Base-by-base conservation (phyloP, 2,329 filamentous ascomycete genomes). In the Periconia macrospinosa region DNA sequence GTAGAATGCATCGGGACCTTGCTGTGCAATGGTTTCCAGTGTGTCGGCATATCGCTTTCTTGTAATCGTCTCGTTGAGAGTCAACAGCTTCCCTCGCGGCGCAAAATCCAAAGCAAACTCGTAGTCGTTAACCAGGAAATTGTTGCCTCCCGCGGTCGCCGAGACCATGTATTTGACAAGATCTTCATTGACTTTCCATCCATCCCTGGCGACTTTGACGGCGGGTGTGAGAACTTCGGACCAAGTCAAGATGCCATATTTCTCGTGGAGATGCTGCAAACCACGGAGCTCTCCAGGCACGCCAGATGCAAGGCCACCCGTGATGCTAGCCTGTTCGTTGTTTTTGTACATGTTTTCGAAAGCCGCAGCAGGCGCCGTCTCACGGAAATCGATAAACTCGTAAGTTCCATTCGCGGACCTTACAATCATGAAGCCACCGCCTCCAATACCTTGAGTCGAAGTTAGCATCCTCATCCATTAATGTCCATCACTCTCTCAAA, bases 51-150 rank as follows among this genome's bases (percentile, higher is more conserved):
- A 96, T 53, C 92, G 83, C 66, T 87, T 89, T 43, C 92, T 81
- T 0, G 88, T 92, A 66, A 97, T 91, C 0, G 75, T 87, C 46
- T 96, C 90, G 17, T 90, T 91, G 2, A 92, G 74, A 17, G 82
- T 78, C 0, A 96, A 64, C 2, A 90, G 78, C 0, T 82, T 87
- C 3, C 92, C 93, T 55, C 92, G 86, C 0, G 91, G 91, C 2
- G 91, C 92, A 76, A 97, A 97, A 69, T 97, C 93, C 45, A 89
- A 72, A 0, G 92, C 91, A 88, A 91, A 97, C 3, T 85, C 83
- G 0, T 88, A 86, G 52, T 97, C 86, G 2, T 89, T 80, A 0
- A 86, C 77, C 0, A 97, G 76, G 65, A 96, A 96, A 61, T 91
- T 81, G 46, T 50, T 35, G 58, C 62, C 8, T 78, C 52, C 23